Conservation (phyloP, 164 flowering plant genomes). For the Annona cherimola region DNA sequence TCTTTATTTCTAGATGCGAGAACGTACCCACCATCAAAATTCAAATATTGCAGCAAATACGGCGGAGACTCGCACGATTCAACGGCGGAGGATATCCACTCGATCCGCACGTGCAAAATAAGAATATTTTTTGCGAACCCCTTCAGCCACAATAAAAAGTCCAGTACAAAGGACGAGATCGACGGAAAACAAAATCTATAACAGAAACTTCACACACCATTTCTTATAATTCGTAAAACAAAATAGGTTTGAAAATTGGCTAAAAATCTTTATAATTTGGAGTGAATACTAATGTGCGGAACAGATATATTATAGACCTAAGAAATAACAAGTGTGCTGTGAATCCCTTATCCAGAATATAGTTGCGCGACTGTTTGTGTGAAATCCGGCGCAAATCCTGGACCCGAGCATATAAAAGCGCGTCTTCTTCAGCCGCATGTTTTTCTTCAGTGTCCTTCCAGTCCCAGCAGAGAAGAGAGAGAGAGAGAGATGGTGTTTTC, state of each 20-base stretch:
- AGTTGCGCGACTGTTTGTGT: not conserved
- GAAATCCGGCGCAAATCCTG: not conserved
- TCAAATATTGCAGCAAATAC: not conserved
- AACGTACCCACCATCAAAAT: not conserved
- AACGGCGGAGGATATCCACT: not conserved
- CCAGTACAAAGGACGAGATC: too few species aligned
- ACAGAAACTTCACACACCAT: too few species aligned
- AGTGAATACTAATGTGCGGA: not conserved
- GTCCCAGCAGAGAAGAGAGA: constrained; percentile 12
- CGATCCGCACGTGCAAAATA: constrained; percentile 2
- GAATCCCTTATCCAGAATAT: not conserved
- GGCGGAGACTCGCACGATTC: not conserved
- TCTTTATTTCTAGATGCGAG: not conserved
- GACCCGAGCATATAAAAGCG: not conserved
- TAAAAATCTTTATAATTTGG: too few species aligned
- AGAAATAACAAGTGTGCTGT: not conserved
- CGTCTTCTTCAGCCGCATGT: not conserved
- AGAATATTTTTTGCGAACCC: not conserved
- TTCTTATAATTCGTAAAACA: too few species aligned
- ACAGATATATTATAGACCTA: not conserved
- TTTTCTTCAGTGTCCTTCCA: too few species aligned
- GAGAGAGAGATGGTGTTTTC: not conserved
- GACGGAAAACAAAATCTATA: too few species aligned
- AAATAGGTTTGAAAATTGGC: too few species aligned
- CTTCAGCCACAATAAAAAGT: not conserved